Conservation (phyloP, 805 yeast genomes). For the Komagataella pseudopastoris region DNA sequence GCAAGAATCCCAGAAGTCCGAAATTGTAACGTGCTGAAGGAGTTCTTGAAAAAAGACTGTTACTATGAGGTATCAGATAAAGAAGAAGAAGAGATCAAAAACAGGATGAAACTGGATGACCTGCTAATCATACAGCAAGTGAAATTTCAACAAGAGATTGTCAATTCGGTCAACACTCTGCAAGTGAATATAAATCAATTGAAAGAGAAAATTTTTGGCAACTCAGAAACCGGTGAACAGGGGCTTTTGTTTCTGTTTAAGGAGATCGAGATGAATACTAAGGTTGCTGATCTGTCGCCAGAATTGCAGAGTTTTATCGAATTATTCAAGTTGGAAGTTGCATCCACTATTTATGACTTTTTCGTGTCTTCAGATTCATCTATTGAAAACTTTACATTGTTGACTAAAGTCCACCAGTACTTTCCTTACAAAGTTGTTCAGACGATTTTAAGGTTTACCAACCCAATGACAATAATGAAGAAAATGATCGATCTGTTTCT, state of each 20-base stretch:
- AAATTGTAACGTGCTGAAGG: conserved; percentile 32
- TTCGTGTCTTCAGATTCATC: conserved; percentile 76
- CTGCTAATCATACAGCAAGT: conserved; percentile 45
- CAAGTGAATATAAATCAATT: conserved; percentile 28
- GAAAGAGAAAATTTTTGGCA: conserved; percentile 11
- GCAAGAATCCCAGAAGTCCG: conserved; percentile 41
- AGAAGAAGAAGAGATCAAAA: conserved; percentile 42
- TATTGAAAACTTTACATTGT: conserved; percentile 58
- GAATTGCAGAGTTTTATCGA: conserved; percentile 58
- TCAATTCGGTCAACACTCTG: conserved; percentile 14
- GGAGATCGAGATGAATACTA: conserved; percentile 45
- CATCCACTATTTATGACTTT: conserved; percentile 72
- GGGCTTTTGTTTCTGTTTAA: conserved; percentile 50
- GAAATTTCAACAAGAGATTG: conserved; percentile 50
- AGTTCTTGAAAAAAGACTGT: conserved; percentile 33
- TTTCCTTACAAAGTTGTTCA: conserved; percentile 74
- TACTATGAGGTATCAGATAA: conserved; percentile 22
- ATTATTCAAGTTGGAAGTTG: conserved; percentile 72
- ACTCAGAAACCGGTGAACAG: conserved; percentile 13
- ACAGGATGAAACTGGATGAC: conserved; percentile 47
- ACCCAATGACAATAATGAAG: conserved; percentile 77
- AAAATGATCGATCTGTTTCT: conserved; percentile 69
- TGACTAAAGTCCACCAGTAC: conserved; percentile 56
- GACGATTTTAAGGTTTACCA: conserved; percentile 68
- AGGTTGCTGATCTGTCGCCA: conserved; percentile 48